phyloP scores from a whole-genome alignment of 2,329 filamentous ascomycete genomes.

The Chaetomium olivaceum region DNA sequence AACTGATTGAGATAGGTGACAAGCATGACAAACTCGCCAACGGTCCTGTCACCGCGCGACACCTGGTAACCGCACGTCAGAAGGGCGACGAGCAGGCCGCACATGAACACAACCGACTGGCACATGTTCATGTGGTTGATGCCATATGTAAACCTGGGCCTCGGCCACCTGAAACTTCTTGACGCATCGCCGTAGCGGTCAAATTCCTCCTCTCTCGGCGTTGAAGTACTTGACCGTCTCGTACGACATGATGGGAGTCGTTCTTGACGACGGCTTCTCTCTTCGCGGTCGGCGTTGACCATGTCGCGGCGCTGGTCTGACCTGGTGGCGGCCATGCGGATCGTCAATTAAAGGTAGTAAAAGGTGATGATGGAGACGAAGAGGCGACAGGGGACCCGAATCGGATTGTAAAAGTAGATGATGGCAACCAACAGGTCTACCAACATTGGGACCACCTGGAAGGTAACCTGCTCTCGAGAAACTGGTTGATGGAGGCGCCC shows the following conservation, averaged over 20 bases:
- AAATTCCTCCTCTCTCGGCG: constrained; percentile 79
- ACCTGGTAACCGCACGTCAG: constrained; percentile 78
- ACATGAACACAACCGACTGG: constrained; percentile 78
- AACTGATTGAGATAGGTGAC: constrained; percentile 79
- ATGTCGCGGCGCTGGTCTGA: constrained; percentile 89
- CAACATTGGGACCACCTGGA: constrained; percentile 93
- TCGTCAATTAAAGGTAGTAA: constrained; percentile 93
- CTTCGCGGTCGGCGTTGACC: constrained; percentile 91
- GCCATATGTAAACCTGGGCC: constrained; percentile 71
- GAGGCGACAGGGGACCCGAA: constrained; percentile 87
- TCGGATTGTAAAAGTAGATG: constrained; percentile 69
- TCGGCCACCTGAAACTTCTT: constrained; percentile 71
- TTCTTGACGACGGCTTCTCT: constrained; percentile 98
- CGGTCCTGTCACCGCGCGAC: constrained; percentile 61
- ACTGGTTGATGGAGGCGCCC: constrained; percentile 92
- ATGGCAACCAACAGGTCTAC: constrained; percentile 86
- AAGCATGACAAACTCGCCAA: constrained; percentile 72
- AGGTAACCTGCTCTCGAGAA: constrained; percentile 97
- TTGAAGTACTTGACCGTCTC: constrained; percentile 94
- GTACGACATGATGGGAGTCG: constrained; percentile 95
- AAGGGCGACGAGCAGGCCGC: constrained; percentile 70
- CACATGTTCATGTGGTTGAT: constrained; percentile 79
- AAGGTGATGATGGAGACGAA: constrained; percentile 90
- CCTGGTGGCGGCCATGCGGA: constrained; percentile 91
- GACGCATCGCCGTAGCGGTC: constrained; percentile 71